A percentile compares a stretch with the other conserved stretches of the same genome.
These are phyloP conservation scores for Alliaria petiolata DNA, from an alignment of 345 rosid genomes.

Conservation along the genomic window DNA sequence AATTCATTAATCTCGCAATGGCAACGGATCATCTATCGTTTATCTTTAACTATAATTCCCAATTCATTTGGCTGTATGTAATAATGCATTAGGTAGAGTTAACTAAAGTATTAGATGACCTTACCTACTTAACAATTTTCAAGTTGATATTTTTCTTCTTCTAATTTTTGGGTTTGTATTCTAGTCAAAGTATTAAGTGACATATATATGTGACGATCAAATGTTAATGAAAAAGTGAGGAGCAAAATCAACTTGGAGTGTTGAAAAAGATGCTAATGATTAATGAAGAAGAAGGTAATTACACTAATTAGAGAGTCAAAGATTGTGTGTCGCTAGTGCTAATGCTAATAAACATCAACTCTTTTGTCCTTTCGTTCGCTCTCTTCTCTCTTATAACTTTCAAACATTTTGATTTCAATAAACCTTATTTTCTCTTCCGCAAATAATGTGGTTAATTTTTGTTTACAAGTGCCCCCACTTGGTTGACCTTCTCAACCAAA, in stretches of 20 bases:
- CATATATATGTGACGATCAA: too few species aligned
- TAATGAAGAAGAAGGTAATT: background rate
- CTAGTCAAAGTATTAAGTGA: too few species aligned
- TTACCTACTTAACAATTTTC: slow-evolving; percentile 13
- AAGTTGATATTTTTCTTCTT: background rate
- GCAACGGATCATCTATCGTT: background rate
- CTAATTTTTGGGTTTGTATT: background rate
- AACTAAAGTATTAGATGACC: background rate
- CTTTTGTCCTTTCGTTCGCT: too few species aligned
- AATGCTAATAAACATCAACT: slow-evolving; percentile 26
- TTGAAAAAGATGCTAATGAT: background rate
- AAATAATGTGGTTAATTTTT: slow-evolving; percentile 15
- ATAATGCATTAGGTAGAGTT: slow-evolving; percentile 25
- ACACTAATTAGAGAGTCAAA: slow-evolving; percentile 6
- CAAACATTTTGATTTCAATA: too few species aligned
- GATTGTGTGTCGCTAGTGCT: background rate
- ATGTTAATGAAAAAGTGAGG: background rate
- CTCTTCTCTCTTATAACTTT: too few species aligned
- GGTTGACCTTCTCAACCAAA: slow-evolving; percentile 22
- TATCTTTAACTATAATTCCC: background rate
- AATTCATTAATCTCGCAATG: background rate
- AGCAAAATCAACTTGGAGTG: background rate
- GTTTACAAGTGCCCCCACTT: slow-evolving; percentile 19
- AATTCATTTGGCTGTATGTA: slow-evolving; percentile 20
- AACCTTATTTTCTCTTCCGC: background rate